Conservation (phyloP, 768 basidiomycete species). For the Amyloporia xantha region DNA sequence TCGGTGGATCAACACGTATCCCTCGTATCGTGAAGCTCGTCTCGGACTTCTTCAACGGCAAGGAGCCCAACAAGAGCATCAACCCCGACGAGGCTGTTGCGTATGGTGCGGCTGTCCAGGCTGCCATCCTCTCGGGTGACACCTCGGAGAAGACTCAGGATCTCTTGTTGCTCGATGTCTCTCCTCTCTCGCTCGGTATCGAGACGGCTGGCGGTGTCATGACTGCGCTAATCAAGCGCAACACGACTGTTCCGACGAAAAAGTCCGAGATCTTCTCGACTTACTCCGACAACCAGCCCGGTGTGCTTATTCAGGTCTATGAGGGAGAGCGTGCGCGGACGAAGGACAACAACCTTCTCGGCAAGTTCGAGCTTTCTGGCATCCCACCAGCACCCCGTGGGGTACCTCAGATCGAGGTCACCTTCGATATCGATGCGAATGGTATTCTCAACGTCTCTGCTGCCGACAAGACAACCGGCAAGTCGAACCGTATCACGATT, state of each 20-base stretch:
- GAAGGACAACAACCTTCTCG: constrained; percentile 97
- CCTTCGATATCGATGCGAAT: constrained; percentile 97
- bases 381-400: constrained; percentile 97
- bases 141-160: constrained; percentile 98
- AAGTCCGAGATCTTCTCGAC: constrained; percentile 99
- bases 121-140: constrained; percentile 95
- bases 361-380: constrained; percentile 96
- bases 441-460: constrained; percentile 96
- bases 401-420: constrained; percentile 96
- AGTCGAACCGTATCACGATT: constrained; percentile 90
- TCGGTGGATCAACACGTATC: constrained; percentile 98
- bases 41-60: constrained; percentile 97
- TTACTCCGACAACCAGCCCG: constrained; percentile 97
- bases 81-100: constrained; percentile 99
- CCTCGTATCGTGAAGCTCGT: constrained; percentile 97
- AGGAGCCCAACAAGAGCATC: constrained; percentile 98
- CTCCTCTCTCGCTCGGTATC: constrained; percentile 88
- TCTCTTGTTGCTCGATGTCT: constrained; percentile 89
- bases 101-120: constrained; percentile 98
- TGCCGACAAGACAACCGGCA: constrained; percentile 93
- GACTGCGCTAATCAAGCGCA: constrained; percentile 97
- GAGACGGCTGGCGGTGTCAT: constrained; percentile 99
- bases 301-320: constrained; percentile 96
- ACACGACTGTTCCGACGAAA: constrained; percentile 98
- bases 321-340: constrained; percentile 98